These are phyloP conservation scores for Tremellales sp. DNA, from an alignment of 1,284 basidiomycete species.

Conservation along the genomic window DNA sequence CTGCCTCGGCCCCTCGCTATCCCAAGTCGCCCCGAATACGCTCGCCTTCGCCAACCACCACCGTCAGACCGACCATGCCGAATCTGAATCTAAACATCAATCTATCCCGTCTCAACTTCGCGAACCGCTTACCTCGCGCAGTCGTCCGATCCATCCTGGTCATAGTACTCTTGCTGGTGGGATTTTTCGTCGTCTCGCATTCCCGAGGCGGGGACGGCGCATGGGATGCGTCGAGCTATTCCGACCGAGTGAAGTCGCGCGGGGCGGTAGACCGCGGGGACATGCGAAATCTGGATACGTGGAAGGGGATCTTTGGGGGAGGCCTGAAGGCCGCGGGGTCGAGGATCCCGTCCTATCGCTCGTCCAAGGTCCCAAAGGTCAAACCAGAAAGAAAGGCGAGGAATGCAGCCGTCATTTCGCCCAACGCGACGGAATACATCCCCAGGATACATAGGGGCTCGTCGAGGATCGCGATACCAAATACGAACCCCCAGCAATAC, in stretches of 20 bases:
- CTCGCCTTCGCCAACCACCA: conserved; percentile 6
- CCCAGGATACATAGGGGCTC: conserved; percentile 19
- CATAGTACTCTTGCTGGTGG: not conserved
- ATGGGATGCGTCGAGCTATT: conserved; percentile 32
- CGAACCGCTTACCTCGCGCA: conserved; percentile 16
- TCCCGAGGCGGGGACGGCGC: conserved; percentile 12
- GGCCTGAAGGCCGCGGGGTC: not conserved
- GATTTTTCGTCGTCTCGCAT: conserved; percentile 8
- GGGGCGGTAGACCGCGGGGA: conserved; percentile 13
- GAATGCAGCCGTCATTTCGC: not conserved
- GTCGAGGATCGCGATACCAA: conserved; percentile 17
- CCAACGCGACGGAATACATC: conserved; percentile 2
- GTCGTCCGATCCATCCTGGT: conserved; percentile 9
- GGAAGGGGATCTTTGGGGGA: not conserved
- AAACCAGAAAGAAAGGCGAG: not conserved
- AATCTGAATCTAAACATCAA: conserved; percentile 8
- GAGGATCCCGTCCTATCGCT: not conserved
- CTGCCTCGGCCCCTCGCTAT: conserved; percentile 8
- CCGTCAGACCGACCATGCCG: conserved; percentile 7
- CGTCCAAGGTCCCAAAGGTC: conserved; percentile 1
- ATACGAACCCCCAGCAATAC: conserved; percentile 27
- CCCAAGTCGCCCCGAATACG: conserved; percentile 14
- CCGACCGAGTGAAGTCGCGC: conserved; percentile 18
- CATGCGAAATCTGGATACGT: conserved; percentile 10
- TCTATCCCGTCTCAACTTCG: not conserved